Percentiles rank a stretch among this genome's conserved stretches.
Evolutionary conservation across 1,284 basidiomycete species (phyloP).

Genomic region (Cutaneotrichosporon sp.): DNA sequence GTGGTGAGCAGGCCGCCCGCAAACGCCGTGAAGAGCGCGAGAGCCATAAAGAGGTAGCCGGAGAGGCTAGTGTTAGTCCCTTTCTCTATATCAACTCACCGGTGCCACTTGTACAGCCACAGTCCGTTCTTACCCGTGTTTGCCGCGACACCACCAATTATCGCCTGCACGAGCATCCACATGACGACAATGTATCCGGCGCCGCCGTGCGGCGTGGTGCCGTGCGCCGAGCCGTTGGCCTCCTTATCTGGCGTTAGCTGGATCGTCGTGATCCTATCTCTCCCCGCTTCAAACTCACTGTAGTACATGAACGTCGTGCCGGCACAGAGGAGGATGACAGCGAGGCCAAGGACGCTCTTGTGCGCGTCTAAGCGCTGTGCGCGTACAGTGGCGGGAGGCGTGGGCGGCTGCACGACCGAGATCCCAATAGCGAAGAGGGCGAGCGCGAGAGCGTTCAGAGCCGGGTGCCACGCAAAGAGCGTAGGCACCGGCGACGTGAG

Average conservation of each 20-base stretch:
- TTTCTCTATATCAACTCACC: conserved; percentile 30
- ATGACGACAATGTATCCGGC: conserved; percentile 36
- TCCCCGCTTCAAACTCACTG: conserved; percentile 16
- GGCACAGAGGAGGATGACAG: conserved; percentile 41
- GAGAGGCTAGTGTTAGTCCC: conserved; percentile 33
- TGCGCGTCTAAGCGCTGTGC: conserved; percentile 41
- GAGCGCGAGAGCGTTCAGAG: conserved; percentile 44
- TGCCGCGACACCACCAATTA: conserved; percentile 38
- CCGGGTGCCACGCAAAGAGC: conserved; percentile 50
- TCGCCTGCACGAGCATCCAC: conserved; percentile 45
- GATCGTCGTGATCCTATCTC: not conserved
- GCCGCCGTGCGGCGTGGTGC: conserved; percentile 47
- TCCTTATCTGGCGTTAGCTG: conserved; percentile 36
- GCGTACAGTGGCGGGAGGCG: conserved; percentile 29
- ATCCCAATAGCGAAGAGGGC: conserved; percentile 43
- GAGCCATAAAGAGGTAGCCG: conserved; percentile 45
- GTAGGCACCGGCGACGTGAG: conserved; percentile 32
- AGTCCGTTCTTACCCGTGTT: conserved; percentile 34
- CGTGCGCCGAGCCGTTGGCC: conserved; percentile 42
- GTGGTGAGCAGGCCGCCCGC: conserved; percentile 44
- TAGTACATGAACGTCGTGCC: conserved; percentile 48
- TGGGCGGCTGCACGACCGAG: conserved; percentile 44
- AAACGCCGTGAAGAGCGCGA: conserved; percentile 42
- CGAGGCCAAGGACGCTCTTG: conserved; percentile 36
- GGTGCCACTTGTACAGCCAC: conserved; percentile 50